phyloP scores from a whole-genome alignment of 164 flowering plant genomes.

The Aristolochia contorta region DNA sequence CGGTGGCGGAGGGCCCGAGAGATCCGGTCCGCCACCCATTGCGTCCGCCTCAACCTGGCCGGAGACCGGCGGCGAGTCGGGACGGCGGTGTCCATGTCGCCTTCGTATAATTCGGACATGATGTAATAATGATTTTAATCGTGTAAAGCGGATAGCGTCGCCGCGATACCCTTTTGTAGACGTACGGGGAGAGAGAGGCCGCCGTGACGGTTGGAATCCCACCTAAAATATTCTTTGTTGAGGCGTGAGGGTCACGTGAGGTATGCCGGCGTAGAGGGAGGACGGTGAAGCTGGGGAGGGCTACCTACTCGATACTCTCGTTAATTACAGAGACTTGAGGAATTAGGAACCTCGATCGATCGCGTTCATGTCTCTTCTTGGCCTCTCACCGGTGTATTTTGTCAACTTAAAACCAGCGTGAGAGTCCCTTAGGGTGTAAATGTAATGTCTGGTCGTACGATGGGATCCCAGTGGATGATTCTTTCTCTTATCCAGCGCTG shows the following conservation, averaged over 20 bases:
- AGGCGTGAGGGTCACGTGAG: constrained; percentile 29
- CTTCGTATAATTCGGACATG: too few species aligned
- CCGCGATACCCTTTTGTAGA: not conserved
- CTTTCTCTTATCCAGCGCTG: too few species aligned
- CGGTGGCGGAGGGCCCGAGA: constrained; percentile 61
- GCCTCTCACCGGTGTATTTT: too few species aligned
- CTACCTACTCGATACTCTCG: too few species aligned
- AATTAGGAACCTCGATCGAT: too few species aligned
- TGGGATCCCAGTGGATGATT: too few species aligned
- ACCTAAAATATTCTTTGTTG: constrained; percentile 25
- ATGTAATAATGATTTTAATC: too few species aligned
- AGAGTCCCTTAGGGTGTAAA: too few species aligned
- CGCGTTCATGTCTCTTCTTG: too few species aligned
- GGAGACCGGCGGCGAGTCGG: constrained; percentile 15
- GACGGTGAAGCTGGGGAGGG: not conserved
- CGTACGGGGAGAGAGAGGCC: not conserved
- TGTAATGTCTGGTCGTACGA: too few species aligned
- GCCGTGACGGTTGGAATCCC: not conserved
- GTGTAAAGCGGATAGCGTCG: not conserved
- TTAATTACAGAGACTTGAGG: not conserved
- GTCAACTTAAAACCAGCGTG: too few species aligned
- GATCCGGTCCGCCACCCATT: constrained; percentile 50
- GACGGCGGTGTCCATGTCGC: constrained; percentile 5
- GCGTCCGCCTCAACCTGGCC: constrained; percentile 21
- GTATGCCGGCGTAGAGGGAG: not conserved